Base-by-base conservation (phyloP, 2,329 filamentous ascomycete species). In the Cytospora leucostoma region DNA sequence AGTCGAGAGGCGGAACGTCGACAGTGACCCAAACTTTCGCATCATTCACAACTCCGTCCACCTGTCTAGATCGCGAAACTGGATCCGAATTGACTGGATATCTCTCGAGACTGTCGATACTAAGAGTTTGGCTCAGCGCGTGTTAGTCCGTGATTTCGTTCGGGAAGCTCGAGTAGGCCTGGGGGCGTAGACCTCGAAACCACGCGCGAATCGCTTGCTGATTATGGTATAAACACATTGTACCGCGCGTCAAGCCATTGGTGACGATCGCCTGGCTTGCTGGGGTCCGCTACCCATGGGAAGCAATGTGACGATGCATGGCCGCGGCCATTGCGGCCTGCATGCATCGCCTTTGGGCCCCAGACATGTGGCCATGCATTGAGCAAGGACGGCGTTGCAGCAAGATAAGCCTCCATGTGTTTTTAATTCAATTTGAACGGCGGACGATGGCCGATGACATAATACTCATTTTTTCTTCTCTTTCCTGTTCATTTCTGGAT, bases 211-310 rank as follows among this genome's bases (percentile, higher is more conserved):
- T 38, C 32, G 51, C 37, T 63, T 56, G 55, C 56, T 38, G 55
- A 27, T 49, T 47, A 17, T 57, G 33, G 27, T 62, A 40, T 33
- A 44, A 53, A 49, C 44, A 54, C 38, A 35, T 38, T 47, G 59
- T 59, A 49, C 60, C 54, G 63, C 59, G 63, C 59, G 51, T 65
- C 56, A 63, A 65, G 49, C 52, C 13, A 59, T 56, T 53, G 60
- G 60, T 57, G 53, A 55, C 35, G 38, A 27, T 19, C 15, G 21
- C 37, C 19, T 59, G 47, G 32, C 51, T 61, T 59, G 44, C 56
- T 59, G 44, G 44, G 50, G 47, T 56, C 60, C 56, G 34, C 55
- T 34, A 51, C 33, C 52, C 38, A 21, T 53, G 58, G 21, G 38
- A 55, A n/a, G 53, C 52, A 37, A 54, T 54, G 51, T 59, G 51